Evolutionary conservation across 2,329 filamentous ascomycete species (phyloP), one percentile per base, ranked within the genome.

Genomic region (Colletotrichum sp.): DNA sequence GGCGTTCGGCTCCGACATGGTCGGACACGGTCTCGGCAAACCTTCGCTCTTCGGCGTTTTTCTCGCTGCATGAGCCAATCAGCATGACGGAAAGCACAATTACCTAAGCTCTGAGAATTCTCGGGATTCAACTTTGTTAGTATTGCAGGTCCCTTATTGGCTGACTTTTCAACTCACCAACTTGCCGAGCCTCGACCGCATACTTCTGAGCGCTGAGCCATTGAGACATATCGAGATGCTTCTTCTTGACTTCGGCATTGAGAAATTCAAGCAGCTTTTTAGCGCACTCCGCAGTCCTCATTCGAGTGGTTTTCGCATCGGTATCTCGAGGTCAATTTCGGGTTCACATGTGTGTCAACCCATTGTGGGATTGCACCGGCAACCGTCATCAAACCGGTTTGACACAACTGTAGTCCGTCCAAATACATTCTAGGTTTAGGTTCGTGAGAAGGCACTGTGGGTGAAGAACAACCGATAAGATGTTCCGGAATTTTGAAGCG

Each of bases 1-100:
- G 44, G 60, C 69, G 13, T 59, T 71, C 69, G 69, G 69, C 60
- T 26, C 69, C 69, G 69, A 71, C 13, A 4, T 52, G 10, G 18
- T 21, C 69, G 44, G 59, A 8, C 64, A 24, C 32, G 59, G 32
- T 30, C 13, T 65, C 69, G 69, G 69, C 2, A 26, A 39, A 57
- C 39, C 6, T 24, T 71, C 60, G 69, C 18, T 15, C 28, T 71
- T 71, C 69, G 69, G 69, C 60, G 24, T 65, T 28, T 13, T 10
- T 18, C 8, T 16, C 12, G 32, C 62, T 12, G 12, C 8, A 26
- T 7, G 1, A 39, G 16, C 62, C 62, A 65, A 65, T 65, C 15
- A 65, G 21, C 21, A 28, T 3, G 21, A 28, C 21, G 1, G 3
- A 8, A 59, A 9, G 4, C 55, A 26, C 12, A 13, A 15, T 59